Evolutionary conservation across 1,139 yeast species (phyloP), one percentile per base, ranked within the genome.

Genomic region (Yamadazyma atlantica): DNA sequence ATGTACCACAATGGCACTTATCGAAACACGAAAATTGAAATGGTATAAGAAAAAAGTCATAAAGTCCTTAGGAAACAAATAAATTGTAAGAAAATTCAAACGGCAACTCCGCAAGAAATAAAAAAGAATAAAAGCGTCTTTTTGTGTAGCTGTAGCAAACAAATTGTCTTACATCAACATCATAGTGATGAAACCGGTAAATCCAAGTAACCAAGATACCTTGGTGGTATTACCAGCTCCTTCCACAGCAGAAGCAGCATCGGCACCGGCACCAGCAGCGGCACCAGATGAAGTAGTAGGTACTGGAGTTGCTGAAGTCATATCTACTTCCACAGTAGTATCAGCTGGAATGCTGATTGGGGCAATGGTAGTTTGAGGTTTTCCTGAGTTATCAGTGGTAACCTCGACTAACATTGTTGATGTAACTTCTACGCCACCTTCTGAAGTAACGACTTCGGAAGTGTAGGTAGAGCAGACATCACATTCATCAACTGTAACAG

Each of bases 191-290:
- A 36, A 8, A 27, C 35, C 38, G 16, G 32, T 33, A 10, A 32
- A 27, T 18, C 35, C 38, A 18, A 38, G n/a, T 9, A 34, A 22
- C 15, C 35, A 31, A 7, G 36, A 26, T 11, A 24, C 18, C 18
- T 28, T 34, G 12, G n/a, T 13, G 14, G 10, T 32, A 5, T 35
- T 22, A 18, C 31, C 38, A 9, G 26, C 27, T 11, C 41, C 41
- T 31, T 34, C 41, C 4, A 13, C 25, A 3, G 17, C 36, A 8
- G 40, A 11, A 8, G 25, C 34, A 29, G 38, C 11, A 18, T 37
- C 16, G 19, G 16, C 25, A 19, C 38, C 29, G 17, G 39, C 31
- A 29, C 22, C 29, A n/a, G 26, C 6, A 23, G 26, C 11, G 11
- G 26, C 12, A 8, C 26, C 26, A n/a, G 26, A 7, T 7, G 18